These are phyloP conservation scores for Thalassiosira exigua DNA, from an alignment of 352 stramenopile genomes.

Conservation along the genomic window DNA sequence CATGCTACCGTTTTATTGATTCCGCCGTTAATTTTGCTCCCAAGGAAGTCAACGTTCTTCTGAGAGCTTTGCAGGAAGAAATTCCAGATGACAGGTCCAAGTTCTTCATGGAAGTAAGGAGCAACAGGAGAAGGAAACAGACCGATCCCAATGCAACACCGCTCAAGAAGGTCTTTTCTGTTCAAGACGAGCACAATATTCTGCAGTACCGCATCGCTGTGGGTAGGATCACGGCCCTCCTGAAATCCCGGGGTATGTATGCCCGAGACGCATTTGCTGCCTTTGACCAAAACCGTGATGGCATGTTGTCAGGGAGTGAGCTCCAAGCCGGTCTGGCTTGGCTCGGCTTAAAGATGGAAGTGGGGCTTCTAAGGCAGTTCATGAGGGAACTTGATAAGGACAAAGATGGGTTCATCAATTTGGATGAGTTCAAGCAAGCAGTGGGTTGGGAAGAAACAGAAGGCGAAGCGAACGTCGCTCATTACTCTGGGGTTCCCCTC, in stretches of 20 bases:
- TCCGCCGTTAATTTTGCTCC: constrained; percentile 98
- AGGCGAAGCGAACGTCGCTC: constrained; percentile 66
- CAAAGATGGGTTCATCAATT: constrained; percentile 88
- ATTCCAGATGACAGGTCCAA: constrained; percentile 82
- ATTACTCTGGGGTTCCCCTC: constrained; percentile 78
- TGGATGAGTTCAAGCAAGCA: constrained; percentile 91
- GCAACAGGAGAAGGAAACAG: constrained; percentile 93
- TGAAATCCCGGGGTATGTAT: constrained; percentile 89
- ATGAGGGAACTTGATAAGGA: constrained; percentile 90
- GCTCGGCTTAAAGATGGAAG: constrained; percentile 86
- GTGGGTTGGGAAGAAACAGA: constrained; percentile 86
- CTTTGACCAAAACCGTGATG: constrained; percentile 89
- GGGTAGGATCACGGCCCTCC: constrained; percentile 85
- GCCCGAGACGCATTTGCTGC: constrained; percentile 89
- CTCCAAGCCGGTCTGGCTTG: constrained; percentile 89
- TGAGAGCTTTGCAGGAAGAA: constrained; percentile 88
- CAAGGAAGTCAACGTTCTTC: constrained; percentile 91
- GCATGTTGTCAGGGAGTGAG: constrained; percentile 88
- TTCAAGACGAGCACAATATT: constrained; percentile 96
- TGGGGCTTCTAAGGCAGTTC: constrained; percentile 84
- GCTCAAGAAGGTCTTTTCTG: constrained; percentile 97
- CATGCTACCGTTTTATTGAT: constrained; percentile 98
- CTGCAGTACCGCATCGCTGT: constrained; percentile 89
- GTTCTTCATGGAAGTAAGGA: constrained; percentile 90
- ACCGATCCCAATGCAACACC: constrained; percentile 93